Evolutionary conservation across 108 stramenopile species (phyloP).

Genomic region (Cyclotella atomus): DNA sequence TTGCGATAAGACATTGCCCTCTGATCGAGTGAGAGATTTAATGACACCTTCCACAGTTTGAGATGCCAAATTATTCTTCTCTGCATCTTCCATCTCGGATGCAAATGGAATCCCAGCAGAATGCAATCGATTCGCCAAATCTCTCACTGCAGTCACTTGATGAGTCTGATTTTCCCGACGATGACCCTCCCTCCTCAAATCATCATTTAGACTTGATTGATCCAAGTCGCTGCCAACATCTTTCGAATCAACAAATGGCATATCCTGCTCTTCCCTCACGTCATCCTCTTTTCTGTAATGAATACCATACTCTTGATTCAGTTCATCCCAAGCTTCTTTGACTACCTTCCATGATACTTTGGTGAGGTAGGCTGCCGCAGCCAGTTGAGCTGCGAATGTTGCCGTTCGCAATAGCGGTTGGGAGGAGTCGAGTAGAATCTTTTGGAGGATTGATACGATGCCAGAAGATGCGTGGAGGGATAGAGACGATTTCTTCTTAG

Average conservation of each 20-base stretch:
- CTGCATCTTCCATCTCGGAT: constrained; percentile 5
- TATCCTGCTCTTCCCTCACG: constrained; percentile 49
- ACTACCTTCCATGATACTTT: constrained; percentile 29
- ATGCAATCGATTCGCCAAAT: constrained; percentile 27
- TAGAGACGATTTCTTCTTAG: background rate
- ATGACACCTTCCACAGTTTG: constrained; percentile 37
- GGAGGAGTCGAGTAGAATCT: constrained; percentile 1
- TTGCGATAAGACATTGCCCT: constrained; percentile 40
- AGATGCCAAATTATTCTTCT: background rate
- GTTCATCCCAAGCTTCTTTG: constrained; percentile 46
- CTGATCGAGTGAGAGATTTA: constrained; percentile 38
- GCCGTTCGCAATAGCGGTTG: constrained; percentile 23
- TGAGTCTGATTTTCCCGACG: too few relatives aligned
- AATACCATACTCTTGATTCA: constrained; percentile 30
- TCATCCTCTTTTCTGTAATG: constrained; percentile 1
- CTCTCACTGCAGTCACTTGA: constrained; percentile 29
- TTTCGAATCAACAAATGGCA: constrained; percentile 30
- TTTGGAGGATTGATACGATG: constrained; percentile 12
- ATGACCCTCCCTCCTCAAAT: constrained; percentile 5
- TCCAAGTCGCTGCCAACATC: background rate
- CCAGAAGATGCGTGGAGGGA: background rate
- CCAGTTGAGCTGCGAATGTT: constrained; percentile 24
- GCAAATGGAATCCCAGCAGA: constrained; percentile 41
- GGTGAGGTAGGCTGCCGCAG: constrained; percentile 23
- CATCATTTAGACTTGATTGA: too few relatives aligned